Base-by-base conservation (phyloP, 257 asterid species). In the Leonotis leonurus region DNA sequence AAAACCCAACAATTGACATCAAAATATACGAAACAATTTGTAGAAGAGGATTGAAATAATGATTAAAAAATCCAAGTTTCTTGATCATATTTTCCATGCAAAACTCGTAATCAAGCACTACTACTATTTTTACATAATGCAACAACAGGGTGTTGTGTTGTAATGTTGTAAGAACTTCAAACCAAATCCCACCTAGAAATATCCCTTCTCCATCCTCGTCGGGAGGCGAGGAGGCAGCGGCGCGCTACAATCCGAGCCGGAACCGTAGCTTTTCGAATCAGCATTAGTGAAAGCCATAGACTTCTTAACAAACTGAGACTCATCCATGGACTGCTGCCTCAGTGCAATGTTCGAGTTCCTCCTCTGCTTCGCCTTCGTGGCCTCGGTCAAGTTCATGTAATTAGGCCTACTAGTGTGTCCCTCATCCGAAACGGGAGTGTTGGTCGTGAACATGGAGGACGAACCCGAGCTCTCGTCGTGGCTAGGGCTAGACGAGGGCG, bases 341-440 rank as follows among this genome's bases (percentile, higher is more conserved):
- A 73, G 94, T 21, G 71, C 61, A 67, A 80, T 72, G 20, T n/a
- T n/a, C n/a, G n/a, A n/a, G n/a, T 53, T 72, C 50, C 73, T 71
- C 73, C 96, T 85, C 83, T 81, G 95, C 74, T 89, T 93, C 9
- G 96, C 97, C 73, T 81, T 92, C 1, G 88, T 86, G 20, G 97
- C 95, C 71, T 83, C 86, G 7, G 98, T 92, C 86, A 87, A 39
- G 81, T 69, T 93, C 99, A 89, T 93, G 58, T 93, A 93, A 63
- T 55, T 83, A 10, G 99, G 97, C 61, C 77, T 65, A 25, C 78
- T 56, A 56, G 39, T 73, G 60, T 53, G 78, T 73, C 84, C 70
- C 65, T 81, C 95, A 4, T 76, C 97, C 0, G 81, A 87, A 49
- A 77, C 59, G 6, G 82, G 90, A 36, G 90, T 91, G n/a, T n/a